These are phyloP conservation scores for Xylariaceae sp. DNA, from an alignment of 2,329 filamentous ascomycete species.

Conservation along the genomic window DNA sequence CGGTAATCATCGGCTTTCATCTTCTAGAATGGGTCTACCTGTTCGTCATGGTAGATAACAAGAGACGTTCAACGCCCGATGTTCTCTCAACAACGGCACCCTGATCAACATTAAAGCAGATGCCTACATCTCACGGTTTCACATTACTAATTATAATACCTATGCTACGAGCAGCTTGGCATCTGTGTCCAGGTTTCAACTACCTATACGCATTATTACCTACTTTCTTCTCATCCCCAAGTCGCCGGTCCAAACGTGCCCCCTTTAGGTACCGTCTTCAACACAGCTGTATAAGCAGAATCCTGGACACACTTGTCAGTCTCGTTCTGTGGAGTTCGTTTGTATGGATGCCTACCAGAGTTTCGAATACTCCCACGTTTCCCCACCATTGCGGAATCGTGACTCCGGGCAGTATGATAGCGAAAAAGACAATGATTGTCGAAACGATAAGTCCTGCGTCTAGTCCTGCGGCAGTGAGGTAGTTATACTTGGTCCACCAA, in stretches of 20 bases:
- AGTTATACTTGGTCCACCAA: constrained; percentile 53
- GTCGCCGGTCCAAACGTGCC: constrained; percentile 36
- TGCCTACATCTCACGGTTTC: background rate
- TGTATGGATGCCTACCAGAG: constrained; percentile 33
- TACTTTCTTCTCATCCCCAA: constrained; percentile 28
- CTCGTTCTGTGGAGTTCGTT: constrained; percentile 26
- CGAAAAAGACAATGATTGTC: constrained; percentile 36
- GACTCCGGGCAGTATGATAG: constrained; percentile 35
- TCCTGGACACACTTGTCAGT: constrained; percentile 30
- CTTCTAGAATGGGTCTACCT: background rate
- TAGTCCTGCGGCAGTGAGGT: constrained; percentile 37
- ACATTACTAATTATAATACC: background rate
- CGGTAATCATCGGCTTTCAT: background rate
- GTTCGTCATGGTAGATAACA: background rate
- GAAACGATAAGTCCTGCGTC: constrained; percentile 37
- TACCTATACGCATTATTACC: background rate
- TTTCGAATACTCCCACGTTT: constrained; percentile 45
- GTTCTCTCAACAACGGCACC: background rate
- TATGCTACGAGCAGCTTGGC: background rate
- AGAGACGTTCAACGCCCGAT: background rate
- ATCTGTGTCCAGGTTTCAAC: background rate
- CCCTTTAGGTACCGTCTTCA: constrained; percentile 31
- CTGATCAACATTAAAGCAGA: background rate
- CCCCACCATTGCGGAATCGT: constrained; percentile 42
- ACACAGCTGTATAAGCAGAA: constrained; percentile 28